A percentile compares a stretch with the other conserved stretches of the same genome.
Evolutionary conservation across 2,329 filamentous ascomycete genomes (phyloP).

Genomic region (Trichophaea hybrida): DNA sequence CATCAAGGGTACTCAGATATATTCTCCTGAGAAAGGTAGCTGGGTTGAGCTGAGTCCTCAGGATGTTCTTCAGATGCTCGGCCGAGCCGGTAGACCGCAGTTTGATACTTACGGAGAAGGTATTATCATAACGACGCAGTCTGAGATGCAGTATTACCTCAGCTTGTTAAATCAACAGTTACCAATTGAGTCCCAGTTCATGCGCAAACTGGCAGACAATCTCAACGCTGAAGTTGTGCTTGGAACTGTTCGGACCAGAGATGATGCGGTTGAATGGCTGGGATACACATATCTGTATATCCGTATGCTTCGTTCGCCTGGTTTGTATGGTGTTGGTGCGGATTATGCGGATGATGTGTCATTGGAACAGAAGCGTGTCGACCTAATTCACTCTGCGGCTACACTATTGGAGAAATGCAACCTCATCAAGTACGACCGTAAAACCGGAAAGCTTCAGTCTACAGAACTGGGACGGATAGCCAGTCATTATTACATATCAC

Average conservation of each 20-base stretch:
- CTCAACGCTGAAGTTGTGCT: conserved; percentile 92
- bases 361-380: conserved; percentile 92
- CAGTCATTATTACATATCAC: conserved; percentile 96
- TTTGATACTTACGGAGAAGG: conserved; percentile 97
- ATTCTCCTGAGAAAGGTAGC: conserved; percentile 94
- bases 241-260: conserved; percentile 77
- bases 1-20: conserved; percentile 96
- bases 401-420: conserved; percentile 73
- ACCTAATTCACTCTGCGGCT: conserved; percentile 88
- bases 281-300: conserved; percentile 97
- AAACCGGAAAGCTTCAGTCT: conserved; percentile 70
- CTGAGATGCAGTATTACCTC: conserved; percentile 92
- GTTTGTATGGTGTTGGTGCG: conserved; percentile 84
- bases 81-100: conserved; percentile 87
- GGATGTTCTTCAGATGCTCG: conserved; percentile 96
- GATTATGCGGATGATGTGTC: conserved; percentile 89
- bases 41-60: conserved; percentile 97
- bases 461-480: conserved; percentile 92
- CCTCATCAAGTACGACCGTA: conserved; percentile 89
- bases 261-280: conserved; percentile 97
- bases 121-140: conserved; percentile 94
- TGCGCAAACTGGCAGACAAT: conserved; percentile 86
- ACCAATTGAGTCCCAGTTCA: conserved; percentile 91
- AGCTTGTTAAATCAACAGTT: conserved; percentile 93
- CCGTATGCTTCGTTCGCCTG: conserved; percentile 89